These are phyloP conservation scores for Pichia nanzhaoensis DNA, from an alignment of 805 yeast genomes.

Conservation along the genomic window DNA sequence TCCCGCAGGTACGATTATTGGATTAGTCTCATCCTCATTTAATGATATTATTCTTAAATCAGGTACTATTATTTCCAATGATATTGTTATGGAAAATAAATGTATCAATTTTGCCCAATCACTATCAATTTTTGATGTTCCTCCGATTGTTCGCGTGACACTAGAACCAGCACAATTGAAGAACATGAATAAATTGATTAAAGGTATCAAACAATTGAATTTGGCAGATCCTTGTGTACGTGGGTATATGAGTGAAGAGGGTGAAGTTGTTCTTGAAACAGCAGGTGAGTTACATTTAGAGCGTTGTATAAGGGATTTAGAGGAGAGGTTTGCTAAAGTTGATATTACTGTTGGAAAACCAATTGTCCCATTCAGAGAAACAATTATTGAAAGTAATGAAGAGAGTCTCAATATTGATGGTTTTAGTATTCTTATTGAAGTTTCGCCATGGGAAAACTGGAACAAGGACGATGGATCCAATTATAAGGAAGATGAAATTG, in stretches of 20 bases:
- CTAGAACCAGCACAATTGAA: constrained; percentile 90
- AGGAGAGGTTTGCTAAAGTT: constrained; percentile 86
- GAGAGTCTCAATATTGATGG: not conserved
- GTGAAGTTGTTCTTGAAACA: constrained; percentile 88
- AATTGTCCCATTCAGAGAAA: constrained; percentile 89
- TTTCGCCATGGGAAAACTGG: constrained; percentile 8
- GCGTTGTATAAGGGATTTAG: constrained; percentile 85
- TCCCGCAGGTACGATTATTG: constrained; percentile 94
- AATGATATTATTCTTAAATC: constrained; percentile 77
- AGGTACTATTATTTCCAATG: constrained; percentile 62
- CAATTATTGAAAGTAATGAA: constrained; percentile 40
- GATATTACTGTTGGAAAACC: constrained; percentile 86
- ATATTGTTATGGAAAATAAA: constrained; percentile 19
- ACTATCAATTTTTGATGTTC: constrained; percentile 63
- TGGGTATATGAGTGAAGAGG: constrained; percentile 77
- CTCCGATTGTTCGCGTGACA: constrained; percentile 92
- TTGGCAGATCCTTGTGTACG: constrained; percentile 95
- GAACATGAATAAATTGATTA: constrained; percentile 65
- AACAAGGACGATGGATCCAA: constrained; percentile 16
- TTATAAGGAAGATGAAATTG: constrained; percentile 23
- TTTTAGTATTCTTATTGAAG: constrained; percentile 28
- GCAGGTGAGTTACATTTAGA: constrained; percentile 97
- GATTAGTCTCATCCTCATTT: constrained; percentile 68
- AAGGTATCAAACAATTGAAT: constrained; percentile 71
- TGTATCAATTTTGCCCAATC: constrained; percentile 69